Conservation (phyloP, 768 basidiomycete genomes). For the Hericium erinaceus region DNA sequence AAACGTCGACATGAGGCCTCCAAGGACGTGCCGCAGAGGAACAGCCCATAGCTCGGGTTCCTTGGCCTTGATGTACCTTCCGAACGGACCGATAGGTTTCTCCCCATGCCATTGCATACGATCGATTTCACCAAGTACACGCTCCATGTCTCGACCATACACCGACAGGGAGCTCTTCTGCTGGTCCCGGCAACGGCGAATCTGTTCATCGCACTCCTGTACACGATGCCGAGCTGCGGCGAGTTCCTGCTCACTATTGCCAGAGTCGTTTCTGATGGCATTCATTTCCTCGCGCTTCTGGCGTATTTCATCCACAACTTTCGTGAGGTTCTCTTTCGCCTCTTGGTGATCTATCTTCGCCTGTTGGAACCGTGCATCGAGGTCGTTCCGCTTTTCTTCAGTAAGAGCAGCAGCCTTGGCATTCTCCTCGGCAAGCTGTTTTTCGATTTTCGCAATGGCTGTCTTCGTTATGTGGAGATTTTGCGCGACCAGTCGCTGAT, state of each 20-base stretch:
- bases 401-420: conserved; percentile 29
- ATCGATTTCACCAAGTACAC: conserved; percentile 44
- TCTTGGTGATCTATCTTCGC: conserved; percentile 25
- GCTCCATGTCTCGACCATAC: conserved; percentile 55
- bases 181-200: conserved; percentile 37
- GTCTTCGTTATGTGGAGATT: conserved; percentile 3
- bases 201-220: conserved; percentile 37
- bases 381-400: conserved; percentile 54
- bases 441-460: conserved; percentile 6
- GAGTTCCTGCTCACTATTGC: conserved; percentile 24
- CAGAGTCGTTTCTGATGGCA: conserved; percentile 22
- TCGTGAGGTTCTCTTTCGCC: conserved; percentile 6
- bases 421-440: conserved; percentile 6
- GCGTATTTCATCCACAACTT: background rate
- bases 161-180: conserved; percentile 51
- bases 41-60: conserved; percentile 56
- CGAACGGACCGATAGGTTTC: conserved; percentile 70
- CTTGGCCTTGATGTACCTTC: conserved; percentile 63
- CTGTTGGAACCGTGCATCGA: conserved; percentile 38
- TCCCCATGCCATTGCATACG: conserved; percentile 53
- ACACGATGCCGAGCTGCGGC: conserved; percentile 32
- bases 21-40: conserved; percentile 57
- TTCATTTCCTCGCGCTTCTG: conserved; percentile 2
- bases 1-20: conserved; percentile 51
- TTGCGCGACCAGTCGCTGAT: conserved; percentile 7